These are phyloP conservation scores for Ochetophila trinervis DNA, from an alignment of 306 rosid genomes.

Conservation along the genomic window DNA sequence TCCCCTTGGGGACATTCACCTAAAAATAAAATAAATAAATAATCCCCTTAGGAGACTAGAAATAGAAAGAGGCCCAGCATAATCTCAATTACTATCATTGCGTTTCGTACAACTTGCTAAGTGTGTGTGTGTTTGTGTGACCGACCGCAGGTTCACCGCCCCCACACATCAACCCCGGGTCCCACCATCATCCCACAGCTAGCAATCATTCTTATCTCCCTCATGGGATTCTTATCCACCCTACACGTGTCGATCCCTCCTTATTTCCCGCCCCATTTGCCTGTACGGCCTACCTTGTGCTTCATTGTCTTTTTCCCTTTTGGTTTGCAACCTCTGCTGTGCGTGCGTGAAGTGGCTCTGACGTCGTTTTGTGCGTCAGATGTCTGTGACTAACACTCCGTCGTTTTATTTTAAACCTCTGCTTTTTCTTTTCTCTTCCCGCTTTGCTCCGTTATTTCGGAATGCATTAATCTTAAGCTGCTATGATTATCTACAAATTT, in stretches of 20 bases:
- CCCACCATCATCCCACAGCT: not conserved
- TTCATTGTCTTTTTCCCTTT: not conserved
- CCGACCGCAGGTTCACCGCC: not conserved
- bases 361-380: slow-evolving; percentile 25
- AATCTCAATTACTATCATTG: too few relatives aligned
- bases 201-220: not conserved
- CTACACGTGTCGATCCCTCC: slow-evolving; percentile 17
- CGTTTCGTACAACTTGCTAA: too few relatives aligned
- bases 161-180: slow-evolving; percentile 4
- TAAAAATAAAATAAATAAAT: too few relatives aligned
- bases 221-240: slow-evolving; percentile 15
- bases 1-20: too few relatives aligned
- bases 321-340: not conserved
- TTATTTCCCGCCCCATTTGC: slow-evolving; percentile 19
- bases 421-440: not conserved
- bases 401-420: not conserved
- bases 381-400: slow-evolving; percentile 10
- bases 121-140: not conserved
- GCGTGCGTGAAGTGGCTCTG: slow-evolving; percentile 18
- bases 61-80: too few relatives aligned
- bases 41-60: too few relatives aligned
- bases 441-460: not conserved
- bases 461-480: not conserved
- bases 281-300: slow-evolving; percentile 2
- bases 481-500: not conserved